Conservation (phyloP, 2,329 filamentous ascomycete species). For the Capronia coronata region DNA sequence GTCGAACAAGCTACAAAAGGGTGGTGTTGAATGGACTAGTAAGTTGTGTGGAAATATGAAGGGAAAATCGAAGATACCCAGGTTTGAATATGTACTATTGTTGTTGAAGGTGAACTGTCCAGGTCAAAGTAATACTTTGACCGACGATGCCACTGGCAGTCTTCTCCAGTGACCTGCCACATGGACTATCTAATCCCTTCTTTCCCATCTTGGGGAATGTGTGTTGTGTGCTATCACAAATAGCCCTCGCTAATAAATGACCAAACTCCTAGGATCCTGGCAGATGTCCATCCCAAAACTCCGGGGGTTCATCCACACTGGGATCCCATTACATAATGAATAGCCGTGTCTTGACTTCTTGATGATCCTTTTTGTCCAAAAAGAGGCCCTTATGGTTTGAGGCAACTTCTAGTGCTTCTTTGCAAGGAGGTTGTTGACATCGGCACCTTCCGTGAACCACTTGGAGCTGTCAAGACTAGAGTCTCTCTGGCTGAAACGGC, state of each 20-base stretch:
- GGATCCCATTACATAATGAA: no score
- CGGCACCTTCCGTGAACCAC: constrained; percentile 20
- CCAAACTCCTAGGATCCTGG: not conserved
- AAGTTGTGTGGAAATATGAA: no score
- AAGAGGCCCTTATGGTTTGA: not conserved
- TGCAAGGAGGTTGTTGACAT: constrained; percentile 10
- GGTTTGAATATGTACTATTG: constrained; percentile 8
- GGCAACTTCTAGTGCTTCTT: not conserved
- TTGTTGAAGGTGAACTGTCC: not conserved
- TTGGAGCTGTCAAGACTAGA: constrained; percentile 20
- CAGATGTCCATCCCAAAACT: no score
- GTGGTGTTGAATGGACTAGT: no score
- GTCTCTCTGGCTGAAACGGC: constrained; percentile 17
- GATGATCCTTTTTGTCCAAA: no score
- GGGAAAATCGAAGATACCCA: constrained; percentile 2
- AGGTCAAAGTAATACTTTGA: not conserved
- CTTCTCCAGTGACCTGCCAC: not conserved
- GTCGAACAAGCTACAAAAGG: no score
- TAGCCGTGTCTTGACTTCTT: no score
- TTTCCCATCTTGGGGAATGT: not conserved
- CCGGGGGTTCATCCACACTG: not conserved
- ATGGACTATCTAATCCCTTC: not conserved
- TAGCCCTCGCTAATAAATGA: not conserved
- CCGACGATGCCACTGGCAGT: not conserved
- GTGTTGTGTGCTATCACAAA: not conserved